Conservation (phyloP, 352 stramenopile species). For the Globisporangium alternatum region DNA sequence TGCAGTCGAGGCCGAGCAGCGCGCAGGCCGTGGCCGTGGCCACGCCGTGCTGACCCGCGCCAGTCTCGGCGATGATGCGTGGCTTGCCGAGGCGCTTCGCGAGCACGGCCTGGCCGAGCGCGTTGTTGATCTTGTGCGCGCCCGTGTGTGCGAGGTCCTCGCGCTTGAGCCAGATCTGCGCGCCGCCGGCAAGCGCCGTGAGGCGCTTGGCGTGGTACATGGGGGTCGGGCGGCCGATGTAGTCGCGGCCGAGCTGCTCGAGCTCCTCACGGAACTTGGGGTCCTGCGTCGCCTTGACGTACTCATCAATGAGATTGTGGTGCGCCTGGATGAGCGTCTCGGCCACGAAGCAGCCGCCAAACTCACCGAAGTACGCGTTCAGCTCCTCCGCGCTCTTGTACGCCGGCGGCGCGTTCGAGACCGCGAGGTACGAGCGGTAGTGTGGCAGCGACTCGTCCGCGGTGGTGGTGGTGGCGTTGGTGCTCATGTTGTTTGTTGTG, state of each 20-base stretch:
- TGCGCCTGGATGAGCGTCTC: constrained; percentile 97
- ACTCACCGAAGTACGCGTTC: constrained; percentile 90
- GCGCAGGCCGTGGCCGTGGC: constrained; percentile 97
- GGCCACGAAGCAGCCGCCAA: constrained; percentile 97
- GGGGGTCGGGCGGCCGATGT: constrained; percentile 92
- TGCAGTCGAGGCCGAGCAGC: constrained; percentile 94
- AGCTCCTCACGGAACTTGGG: constrained; percentile 94
- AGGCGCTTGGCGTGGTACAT: constrained; percentile 96
- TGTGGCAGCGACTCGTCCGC: constrained; percentile 8
- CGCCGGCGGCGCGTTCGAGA: constrained; percentile 75
- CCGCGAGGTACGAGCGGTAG: constrained; percentile 45
- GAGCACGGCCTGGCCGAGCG: constrained; percentile 94
- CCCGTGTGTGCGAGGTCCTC: constrained; percentile 98
- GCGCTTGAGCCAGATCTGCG: constrained; percentile 98
- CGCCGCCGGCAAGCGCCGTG: constrained; percentile 90
- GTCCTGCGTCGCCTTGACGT: constrained; percentile 94
- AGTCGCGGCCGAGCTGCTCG: constrained; percentile 94
- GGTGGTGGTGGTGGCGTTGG: background rate
- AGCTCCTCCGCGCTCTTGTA: constrained; percentile 62
- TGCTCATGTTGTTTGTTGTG: constrained; percentile 19
- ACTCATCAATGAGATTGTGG: constrained; percentile 93
- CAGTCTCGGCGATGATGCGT: constrained; percentile 98
- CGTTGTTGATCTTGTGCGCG: constrained; percentile 99
- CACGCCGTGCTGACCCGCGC: constrained; percentile 97
- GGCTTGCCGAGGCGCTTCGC: constrained; percentile 96